A percentile compares a stretch with the other conserved stretches of the same genome.
These are phyloP conservation scores for Penicillium sp. DNA, from an alignment of 2,329 filamentous ascomycete genomes.

Conservation along the genomic window DNA sequence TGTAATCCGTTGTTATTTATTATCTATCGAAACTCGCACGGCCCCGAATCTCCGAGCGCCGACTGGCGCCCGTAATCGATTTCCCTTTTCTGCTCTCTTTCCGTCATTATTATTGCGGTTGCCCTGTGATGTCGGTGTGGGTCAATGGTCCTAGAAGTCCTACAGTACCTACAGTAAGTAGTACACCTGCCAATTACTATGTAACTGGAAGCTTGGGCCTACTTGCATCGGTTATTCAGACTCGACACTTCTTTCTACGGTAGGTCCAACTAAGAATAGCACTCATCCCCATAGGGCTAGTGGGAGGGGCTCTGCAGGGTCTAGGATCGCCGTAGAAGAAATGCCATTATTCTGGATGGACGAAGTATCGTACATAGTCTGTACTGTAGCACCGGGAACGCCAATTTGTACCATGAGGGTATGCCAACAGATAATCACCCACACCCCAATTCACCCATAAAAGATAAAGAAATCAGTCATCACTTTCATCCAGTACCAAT, in stretches of 20 bases:
- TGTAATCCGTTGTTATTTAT: neutral
- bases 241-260: neutral
- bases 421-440: slow-evolving; percentile 1
- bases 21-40: neutral
- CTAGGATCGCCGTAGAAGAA: slow-evolving; percentile 2
- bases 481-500: slow-evolving; percentile 74
- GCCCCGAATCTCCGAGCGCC: neutral
- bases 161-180: slow-evolving; percentile 5
- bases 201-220: slow-evolving; percentile 7
- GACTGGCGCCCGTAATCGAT: slow-evolving; percentile 1
- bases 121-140: slow-evolving; percentile 27
- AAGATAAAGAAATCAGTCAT: slow-evolving; percentile 43
- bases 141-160: slow-evolving; percentile 24
- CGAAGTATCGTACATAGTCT: neutral
- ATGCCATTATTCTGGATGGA: neutral
- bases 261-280: neutral
- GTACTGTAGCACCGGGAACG: slow-evolving; percentile 2
- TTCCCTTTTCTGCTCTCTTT: slow-evolving; percentile 10
- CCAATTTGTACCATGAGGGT: neutral
- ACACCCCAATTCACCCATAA: neutral
- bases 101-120: slow-evolving; percentile 28
- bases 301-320: slow-evolving; percentile 1
- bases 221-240: neutral
- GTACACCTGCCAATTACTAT: neutral
- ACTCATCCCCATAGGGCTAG: neutral